Conservation (phyloP, 2,329 filamentous ascomycete species). For the Xylariaceae sp. region DNA sequence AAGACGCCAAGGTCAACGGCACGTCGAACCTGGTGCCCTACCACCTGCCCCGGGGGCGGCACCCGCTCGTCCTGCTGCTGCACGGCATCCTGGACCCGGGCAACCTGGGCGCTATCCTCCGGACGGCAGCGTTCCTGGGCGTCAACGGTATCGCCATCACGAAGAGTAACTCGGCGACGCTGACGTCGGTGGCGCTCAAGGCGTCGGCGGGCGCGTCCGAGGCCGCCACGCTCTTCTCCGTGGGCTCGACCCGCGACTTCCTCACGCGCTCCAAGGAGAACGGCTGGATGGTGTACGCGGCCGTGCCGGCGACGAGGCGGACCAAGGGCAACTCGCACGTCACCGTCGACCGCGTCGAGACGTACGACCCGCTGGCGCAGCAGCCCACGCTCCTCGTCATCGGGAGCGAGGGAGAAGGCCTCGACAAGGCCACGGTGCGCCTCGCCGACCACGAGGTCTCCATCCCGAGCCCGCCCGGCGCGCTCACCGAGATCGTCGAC, state of each 20-base stretch:
- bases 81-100: slow-evolving; percentile 79
- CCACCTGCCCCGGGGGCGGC: slow-evolving; percentile 38
- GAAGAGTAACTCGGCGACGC: slow-evolving; percentile 63
- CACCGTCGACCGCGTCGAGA: slow-evolving; percentile 45
- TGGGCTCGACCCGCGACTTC: slow-evolving; percentile 64
- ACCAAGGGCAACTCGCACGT: slow-evolving; percentile 38
- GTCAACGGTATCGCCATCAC: slow-evolving; percentile 78
- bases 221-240: slow-evolving; percentile 65
- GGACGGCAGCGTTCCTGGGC: slow-evolving; percentile 86
- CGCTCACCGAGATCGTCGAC: slow-evolving; percentile 59
- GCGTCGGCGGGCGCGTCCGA: slow-evolving; percentile 85
- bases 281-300: slow-evolving; percentile 82
- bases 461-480: slow-evolving; percentile 52
- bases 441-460: slow-evolving; percentile 61
- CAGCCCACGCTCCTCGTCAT: slow-evolving; percentile 74
- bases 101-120: slow-evolving; percentile 84
- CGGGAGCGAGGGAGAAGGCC: slow-evolving; percentile 73
- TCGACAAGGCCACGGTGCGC: slow-evolving; percentile 58
- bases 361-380: slow-evolving; percentile 46
- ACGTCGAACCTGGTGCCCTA: slow-evolving; percentile 44
- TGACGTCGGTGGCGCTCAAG: slow-evolving; percentile 77
- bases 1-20: slow-evolving; percentile 72
- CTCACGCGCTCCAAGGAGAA: slow-evolving; percentile 59
- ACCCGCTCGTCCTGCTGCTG: slow-evolving; percentile 68
- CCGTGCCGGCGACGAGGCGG: slow-evolving; percentile 47